A percentile compares a stretch with the other conserved stretches of the same genome.
These are phyloP conservation scores for Martensiomyces pterosporus DNA, from an alignment of 192 early-diverging fungal species.

Conservation along the genomic window DNA sequence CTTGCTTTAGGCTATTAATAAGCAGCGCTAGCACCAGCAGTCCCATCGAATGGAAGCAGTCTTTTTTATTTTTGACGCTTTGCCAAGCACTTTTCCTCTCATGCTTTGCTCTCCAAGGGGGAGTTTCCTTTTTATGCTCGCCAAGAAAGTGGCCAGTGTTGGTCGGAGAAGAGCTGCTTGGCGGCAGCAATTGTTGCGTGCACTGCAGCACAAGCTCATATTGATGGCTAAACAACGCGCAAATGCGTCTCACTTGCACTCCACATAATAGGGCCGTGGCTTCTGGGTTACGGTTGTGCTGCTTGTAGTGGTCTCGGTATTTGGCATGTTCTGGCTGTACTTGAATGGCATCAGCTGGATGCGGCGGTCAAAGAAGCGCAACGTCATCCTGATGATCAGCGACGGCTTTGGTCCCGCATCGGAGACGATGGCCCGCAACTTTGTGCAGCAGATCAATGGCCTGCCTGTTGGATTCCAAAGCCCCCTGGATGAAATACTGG, in stretches of 20 bases:
- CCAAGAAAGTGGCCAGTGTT: no score
- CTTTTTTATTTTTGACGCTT: no score
- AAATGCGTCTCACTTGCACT: background rate
- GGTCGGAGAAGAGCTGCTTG: no score
- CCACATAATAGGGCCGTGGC: constrained; percentile 22
- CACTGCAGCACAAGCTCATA: no score
- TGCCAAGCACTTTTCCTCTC: no score
- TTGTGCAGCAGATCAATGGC: constrained; percentile 62
- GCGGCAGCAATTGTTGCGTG: no score
- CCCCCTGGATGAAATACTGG: constrained; percentile 65
- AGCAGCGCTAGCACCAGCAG: no score
- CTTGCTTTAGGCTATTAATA: no score
- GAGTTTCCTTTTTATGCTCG: no score
- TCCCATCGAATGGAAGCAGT: no score
- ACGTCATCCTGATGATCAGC: constrained; percentile 91
- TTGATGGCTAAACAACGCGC: background rate
- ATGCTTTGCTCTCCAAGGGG: no score
- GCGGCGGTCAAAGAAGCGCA: constrained; percentile 56
- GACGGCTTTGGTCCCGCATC: constrained; percentile 97
- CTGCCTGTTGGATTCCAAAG: constrained; percentile 55
- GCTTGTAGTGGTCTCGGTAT: constrained; percentile 39
- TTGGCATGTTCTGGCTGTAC: constrained; percentile 47
- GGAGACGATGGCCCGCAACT: constrained; percentile 81
- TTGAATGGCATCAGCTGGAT: constrained; percentile 46
- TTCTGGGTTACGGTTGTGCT: constrained; percentile 43